Percentiles rank a stretch among this genome's conserved stretches.
Evolutionary conservation across 495 filamentous ascomycete genomes (phyloP).

Genomic region (Aspergillus olivimuriae): DNA sequence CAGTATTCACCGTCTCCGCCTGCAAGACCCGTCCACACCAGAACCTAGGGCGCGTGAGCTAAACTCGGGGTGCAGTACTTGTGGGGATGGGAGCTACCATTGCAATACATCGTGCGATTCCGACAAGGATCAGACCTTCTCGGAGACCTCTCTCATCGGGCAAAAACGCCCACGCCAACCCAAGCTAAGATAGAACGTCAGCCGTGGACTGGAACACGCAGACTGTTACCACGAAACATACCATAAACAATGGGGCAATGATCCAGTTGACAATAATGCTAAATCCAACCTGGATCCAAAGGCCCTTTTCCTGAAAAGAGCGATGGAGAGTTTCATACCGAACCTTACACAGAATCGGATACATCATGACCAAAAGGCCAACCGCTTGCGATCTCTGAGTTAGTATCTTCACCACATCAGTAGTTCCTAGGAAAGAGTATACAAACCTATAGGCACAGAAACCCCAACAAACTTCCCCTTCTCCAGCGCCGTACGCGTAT

Average conservation of each 20-base stretch:
- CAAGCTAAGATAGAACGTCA: constrained; percentile 55
- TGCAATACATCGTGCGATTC: constrained; percentile 73
- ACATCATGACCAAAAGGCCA: constrained; percentile 90
- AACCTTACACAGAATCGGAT: constrained; percentile 92
- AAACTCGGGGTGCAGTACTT: neutral
- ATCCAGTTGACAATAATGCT: constrained; percentile 84
- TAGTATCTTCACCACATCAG: no score
- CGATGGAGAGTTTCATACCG: constrained; percentile 72
- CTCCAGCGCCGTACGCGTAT: constrained; percentile 55
- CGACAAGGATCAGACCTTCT: constrained; percentile 70
- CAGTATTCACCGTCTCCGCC: constrained; percentile 80
- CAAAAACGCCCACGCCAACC: constrained; percentile 75
- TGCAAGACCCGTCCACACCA: constrained; percentile 75
- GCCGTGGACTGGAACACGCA: constrained; percentile 14
- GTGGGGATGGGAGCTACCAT: constrained; percentile 52
- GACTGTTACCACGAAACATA: constrained; percentile 20
- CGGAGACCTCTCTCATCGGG: constrained; percentile 64
- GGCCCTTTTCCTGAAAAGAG: constrained; percentile 49
- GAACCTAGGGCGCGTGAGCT: constrained; percentile 38
- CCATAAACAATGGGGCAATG: constrained; percentile 85
- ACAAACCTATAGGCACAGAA: constrained; percentile 68
- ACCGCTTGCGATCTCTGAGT: constrained; percentile 44
- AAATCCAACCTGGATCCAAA: constrained; percentile 79
- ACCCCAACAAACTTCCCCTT: constrained; percentile 68
- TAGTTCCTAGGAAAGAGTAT: neutral